Evolutionary conservation across 2,329 filamentous ascomycete genomes (phyloP).

Genomic region (Aspergillus sp.): DNA sequence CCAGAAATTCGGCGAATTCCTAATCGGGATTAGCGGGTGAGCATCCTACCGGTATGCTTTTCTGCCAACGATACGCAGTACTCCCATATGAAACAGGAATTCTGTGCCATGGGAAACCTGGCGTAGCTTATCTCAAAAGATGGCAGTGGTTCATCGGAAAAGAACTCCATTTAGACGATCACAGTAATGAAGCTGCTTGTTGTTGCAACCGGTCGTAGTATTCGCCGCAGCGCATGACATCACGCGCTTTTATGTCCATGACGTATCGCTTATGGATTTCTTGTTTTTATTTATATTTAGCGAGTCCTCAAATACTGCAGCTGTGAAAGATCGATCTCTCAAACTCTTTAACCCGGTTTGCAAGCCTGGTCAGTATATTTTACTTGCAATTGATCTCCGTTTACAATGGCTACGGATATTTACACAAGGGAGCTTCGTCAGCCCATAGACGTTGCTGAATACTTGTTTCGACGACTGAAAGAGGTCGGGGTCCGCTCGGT

Average conservation of each 20-base stretch:
- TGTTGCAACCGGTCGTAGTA: not conserved
- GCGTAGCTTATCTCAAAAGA: not conserved
- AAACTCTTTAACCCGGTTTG: not conserved
- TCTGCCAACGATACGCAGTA: too few species aligned
- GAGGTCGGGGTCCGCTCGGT: conserved; percentile 45
- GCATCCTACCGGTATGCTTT: too few species aligned
- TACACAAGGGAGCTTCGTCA: conserved; percentile 38
- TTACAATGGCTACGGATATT: conserved; percentile 34
- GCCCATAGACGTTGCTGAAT: conserved; percentile 42
- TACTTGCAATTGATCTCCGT: not conserved
- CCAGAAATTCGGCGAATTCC: too few species aligned
- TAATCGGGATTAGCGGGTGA: not conserved
- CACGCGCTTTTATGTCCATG: conserved; percentile 12
- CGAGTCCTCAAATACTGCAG: not conserved
- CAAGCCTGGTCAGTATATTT: not conserved
- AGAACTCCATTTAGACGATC: not conserved
- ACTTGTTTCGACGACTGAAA: conserved; percentile 44
- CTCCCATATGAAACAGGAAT: too few species aligned
- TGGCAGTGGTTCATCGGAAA: not conserved
- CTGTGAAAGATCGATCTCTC: not conserved
- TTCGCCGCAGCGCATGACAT: conserved; percentile 13
- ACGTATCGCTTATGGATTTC: conserved; percentile 6
- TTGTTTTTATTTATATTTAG: not conserved
- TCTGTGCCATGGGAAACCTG: not conserved
- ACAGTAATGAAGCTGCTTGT: not conserved